phyloP scores from a whole-genome alignment of 306 rosid species.

The Vachellia pachyceras region DNA sequence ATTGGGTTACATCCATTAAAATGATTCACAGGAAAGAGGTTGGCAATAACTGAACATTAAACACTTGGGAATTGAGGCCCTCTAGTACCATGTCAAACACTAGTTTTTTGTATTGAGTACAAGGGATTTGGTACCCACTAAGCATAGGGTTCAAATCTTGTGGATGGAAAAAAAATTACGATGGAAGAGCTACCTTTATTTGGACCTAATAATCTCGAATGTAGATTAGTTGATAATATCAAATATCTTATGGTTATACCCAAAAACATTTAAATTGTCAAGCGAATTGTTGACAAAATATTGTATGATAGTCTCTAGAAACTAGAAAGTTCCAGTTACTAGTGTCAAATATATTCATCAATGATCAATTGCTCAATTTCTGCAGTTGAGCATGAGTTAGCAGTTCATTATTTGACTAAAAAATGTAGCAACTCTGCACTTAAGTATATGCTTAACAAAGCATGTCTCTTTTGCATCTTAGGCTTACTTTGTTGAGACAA shows the following conservation, averaged over 20 bases:
- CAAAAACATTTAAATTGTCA: not conserved
- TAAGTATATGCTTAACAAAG: not conserved
- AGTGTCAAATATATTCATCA: not conserved
- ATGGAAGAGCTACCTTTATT: not conserved
- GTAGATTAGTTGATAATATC: not conserved
- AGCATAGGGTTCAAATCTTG: not conserved
- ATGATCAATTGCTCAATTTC: constrained; percentile 3
- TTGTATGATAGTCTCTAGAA: constrained; percentile 4
- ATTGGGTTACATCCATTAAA: not conserved
- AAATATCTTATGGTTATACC: not conserved
- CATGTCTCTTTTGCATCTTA: not conserved
- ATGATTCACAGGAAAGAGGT: not conserved
- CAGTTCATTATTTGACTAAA: not conserved
- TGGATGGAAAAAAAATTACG: not conserved
- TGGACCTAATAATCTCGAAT: not conserved
- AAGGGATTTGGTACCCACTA: not conserved
- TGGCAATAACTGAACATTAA: not conserved
- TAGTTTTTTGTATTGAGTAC: not conserved
- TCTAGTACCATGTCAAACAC: not conserved
- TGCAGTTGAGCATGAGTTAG: not conserved
- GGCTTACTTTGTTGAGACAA: not conserved
- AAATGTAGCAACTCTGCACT: not conserved
- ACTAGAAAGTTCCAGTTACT: not conserved
- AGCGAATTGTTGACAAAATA: not conserved
- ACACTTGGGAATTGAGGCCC: not conserved